phyloP scores from a whole-genome alignment of 805 yeast species.

The Candida suzukii region DNA sequence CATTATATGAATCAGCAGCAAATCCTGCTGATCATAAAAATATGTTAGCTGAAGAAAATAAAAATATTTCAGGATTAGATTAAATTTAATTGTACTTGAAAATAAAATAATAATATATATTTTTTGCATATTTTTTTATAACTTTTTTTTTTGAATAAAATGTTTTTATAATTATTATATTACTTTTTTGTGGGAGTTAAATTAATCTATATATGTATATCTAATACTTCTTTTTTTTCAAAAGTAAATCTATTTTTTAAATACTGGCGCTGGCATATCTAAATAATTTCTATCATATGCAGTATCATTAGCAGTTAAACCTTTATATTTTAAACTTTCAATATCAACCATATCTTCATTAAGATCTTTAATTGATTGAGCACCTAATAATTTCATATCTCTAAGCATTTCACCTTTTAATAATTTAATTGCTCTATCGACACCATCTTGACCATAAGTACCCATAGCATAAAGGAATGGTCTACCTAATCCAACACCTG shows the following conservation, averaged over 20 bases:
- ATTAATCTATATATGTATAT: not conserved
- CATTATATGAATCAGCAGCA: slow-evolving; percentile 86
- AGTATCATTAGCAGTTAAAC: slow-evolving; percentile 37
- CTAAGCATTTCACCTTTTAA: slow-evolving; percentile 54
- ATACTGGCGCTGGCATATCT: slow-evolving; percentile 32
- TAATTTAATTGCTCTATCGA: slow-evolving; percentile 52
- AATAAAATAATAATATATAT: not conserved
- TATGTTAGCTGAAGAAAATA: slow-evolving; percentile 16
- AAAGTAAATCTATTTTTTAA: slow-evolving; percentile 4
- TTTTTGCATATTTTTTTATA: not conserved
- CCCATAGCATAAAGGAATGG: slow-evolving; percentile 74
- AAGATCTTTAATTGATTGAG: slow-evolving; percentile 38
- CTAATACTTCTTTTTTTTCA: not conserved
- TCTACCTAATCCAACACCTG: slow-evolving; percentile 61
- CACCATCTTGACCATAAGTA: slow-evolving; percentile 76
- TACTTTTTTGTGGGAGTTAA: too few species aligned
- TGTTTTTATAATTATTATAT: too few species aligned
- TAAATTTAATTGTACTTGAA: not conserved
- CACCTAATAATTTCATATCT: slow-evolving; percentile 65
- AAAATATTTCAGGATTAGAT: slow-evolving; percentile 5
- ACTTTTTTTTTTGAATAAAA: not conserved
- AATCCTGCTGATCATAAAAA: slow-evolving; percentile 82
- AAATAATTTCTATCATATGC: slow-evolving; percentile 51
- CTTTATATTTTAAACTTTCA: slow-evolving; percentile 22
- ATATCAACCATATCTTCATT: slow-evolving; percentile 33